These are phyloP conservation scores for Zoysia japonica DNA, from an alignment of 176 grass and related monocot species.

Conservation along the genomic window DNA sequence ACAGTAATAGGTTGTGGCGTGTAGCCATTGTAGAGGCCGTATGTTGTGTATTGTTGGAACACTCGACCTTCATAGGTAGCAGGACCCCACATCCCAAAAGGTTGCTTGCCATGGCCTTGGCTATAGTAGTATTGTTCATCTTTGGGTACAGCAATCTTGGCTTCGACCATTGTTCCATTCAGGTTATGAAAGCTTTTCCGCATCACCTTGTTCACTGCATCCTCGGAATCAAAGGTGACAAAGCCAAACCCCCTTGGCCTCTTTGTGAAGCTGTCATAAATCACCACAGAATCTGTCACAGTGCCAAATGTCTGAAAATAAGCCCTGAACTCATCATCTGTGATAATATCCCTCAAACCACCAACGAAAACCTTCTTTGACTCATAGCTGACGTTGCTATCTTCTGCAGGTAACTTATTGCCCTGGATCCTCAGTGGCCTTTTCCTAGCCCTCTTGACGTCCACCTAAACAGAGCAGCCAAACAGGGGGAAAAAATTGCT, in stretches of 20 bases:
- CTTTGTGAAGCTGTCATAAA: slow-evolving; percentile 67
- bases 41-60: slow-evolving; percentile 39
- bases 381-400: slow-evolving; percentile 26
- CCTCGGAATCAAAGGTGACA: slow-evolving; percentile 71
- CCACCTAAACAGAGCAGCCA: slow-evolving; percentile 42
- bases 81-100: slow-evolving; percentile 38
- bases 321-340: slow-evolving; percentile 52
- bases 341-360: slow-evolving; percentile 62
- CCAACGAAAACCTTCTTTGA: slow-evolving; percentile 88
- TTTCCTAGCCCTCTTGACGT: slow-evolving; percentile 69
- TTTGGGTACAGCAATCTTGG: slow-evolving; percentile 81
- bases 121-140: slow-evolving; percentile 44
- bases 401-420: background rate
- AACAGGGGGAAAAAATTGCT: background rate
- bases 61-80: slow-evolving; percentile 28
- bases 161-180: slow-evolving; percentile 68
- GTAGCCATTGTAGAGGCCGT: slow-evolving; percentile 44
- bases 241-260: slow-evolving; percentile 81
- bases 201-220: slow-evolving; percentile 61
- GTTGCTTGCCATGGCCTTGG: slow-evolving; percentile 26
- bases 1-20: slow-evolving; percentile 38
- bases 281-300: slow-evolving; percentile 70
- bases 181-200: slow-evolving; percentile 58
- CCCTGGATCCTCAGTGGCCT: slow-evolving; percentile 20
- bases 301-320: slow-evolving; percentile 85